Evolutionary conservation across 2,329 filamentous ascomycete genomes (phyloP).

Genomic region (Neofusicoccum ribis): DNA sequence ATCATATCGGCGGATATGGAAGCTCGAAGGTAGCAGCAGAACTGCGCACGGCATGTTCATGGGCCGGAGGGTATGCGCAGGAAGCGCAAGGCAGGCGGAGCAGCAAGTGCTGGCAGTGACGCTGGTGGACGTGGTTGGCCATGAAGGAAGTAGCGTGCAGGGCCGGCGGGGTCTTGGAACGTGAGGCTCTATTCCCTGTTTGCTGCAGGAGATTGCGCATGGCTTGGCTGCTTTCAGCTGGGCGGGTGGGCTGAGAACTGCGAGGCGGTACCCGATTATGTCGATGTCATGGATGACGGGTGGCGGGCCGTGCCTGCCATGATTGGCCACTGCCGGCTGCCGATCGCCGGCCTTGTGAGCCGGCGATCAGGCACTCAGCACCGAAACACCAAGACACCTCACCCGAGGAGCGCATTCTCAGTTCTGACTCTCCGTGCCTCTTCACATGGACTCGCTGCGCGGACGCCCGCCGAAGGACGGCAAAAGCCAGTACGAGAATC

Average conservation of each 20-base stretch:
- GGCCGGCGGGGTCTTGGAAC: background rate
- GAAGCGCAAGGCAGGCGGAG: background rate
- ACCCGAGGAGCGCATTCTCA: too few species aligned
- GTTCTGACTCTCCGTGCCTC: too few species aligned
- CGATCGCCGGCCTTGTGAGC: background rate
- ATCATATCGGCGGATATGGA: background rate
- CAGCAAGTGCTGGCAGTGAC: background rate
- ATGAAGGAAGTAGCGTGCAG: background rate
- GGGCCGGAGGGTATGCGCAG: too few species aligned
- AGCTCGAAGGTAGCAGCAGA: background rate
- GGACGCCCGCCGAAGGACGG: too few species aligned
- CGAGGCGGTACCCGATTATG: background rate
- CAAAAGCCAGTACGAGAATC: too few species aligned
- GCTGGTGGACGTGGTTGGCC: background rate
- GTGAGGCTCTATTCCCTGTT: slow-evolving; percentile 4
- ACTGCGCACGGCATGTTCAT: background rate
- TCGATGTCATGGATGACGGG: background rate
- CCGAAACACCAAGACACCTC: too few species aligned
- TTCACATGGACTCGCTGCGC: too few species aligned
- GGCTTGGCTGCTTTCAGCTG: slow-evolving; percentile 3
- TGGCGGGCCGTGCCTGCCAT: background rate
- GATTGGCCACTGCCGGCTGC: background rate
- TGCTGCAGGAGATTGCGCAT: background rate
- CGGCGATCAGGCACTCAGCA: background rate
- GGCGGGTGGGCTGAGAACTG: background rate